Evolutionary conservation across 495 filamentous ascomycete species (phyloP), one percentile per base, ranked within the genome.

Genomic region (Chaetomium cochliodes): DNA sequence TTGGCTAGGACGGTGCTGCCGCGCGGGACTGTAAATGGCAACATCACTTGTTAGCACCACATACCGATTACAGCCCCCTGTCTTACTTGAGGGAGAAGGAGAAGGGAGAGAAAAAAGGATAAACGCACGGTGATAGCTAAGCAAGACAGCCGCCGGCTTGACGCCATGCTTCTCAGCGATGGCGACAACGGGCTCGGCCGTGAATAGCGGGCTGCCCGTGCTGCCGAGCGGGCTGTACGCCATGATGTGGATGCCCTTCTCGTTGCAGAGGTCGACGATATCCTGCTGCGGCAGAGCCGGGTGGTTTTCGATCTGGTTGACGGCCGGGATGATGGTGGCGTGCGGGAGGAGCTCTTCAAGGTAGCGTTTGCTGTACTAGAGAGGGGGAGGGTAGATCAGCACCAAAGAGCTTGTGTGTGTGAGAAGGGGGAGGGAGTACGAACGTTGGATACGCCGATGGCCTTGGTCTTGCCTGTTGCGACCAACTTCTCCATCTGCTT

Each of bases 241-340:
- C 37, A 89, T 89, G 69, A 92, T 75, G 69, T 89, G 86, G 60
- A 92, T 92, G 41, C 88, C 88, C 78, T 89, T 89, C 61, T 81
- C 77, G 53, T 81, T 84, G 79, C 88, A 92, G 65, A 87, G 84
- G 72, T 92, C 89, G 42, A 91, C 87, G 69, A 92, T 88, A 69
- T 94, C 90, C 75, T 92, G 88, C 79, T 94, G 91, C 0, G 91
- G 91, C n/a, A 94, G 84, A 6, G 81, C 83, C 16, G 88, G 88
- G 79, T 93, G 90, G 79, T 93, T 92, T 79, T 96, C 92, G 72
- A 96, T 92, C 84, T 96, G 91, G 79, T 96, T 94, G 65, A 87
- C 89, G n/a, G 91, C 91, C 13, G 92, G 92, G 0, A 88, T 73
- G 47, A 93, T 77, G 39, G 76, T 82, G 57, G 84, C 85, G 56